A percentile compares a stretch with the other conserved stretches of the same genome.
phyloP scores from a whole-genome alignment of 2,329 filamentous ascomycete genomes.

The Hymenoscyphus linearis region DNA sequence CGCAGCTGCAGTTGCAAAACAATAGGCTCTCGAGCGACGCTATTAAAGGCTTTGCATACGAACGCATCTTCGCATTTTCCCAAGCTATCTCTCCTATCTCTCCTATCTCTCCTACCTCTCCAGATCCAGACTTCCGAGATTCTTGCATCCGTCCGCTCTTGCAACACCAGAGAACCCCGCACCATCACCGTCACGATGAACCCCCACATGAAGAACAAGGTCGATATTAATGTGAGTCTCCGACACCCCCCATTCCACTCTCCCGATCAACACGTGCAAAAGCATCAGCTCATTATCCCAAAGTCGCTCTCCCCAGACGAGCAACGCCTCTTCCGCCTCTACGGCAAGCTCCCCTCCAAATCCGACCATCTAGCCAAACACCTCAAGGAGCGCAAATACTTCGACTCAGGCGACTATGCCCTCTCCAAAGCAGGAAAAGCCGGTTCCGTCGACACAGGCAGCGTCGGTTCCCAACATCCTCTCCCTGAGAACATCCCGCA shows the following conservation, averaged over 20 bases:
- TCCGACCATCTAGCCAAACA: constrained; percentile 97
- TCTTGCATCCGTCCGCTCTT: not conserved
- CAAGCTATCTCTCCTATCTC: too few species aligned
- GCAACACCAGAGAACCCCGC: constrained; percentile 7
- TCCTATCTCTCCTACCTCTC: too few species aligned
- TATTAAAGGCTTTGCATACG: constrained; percentile 4
- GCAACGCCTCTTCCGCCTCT: constrained; percentile 92
- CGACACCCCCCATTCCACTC: not conserved
- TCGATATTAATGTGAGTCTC: constrained; percentile 82
- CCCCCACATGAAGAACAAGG: constrained; percentile 96
- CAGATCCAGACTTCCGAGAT: not conserved
- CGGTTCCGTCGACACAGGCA: constrained; percentile 86
- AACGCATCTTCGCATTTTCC: not conserved
- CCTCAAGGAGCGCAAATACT: constrained; percentile 98
- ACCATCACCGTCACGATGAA: constrained; percentile 60
- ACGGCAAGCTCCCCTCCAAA: constrained; percentile 95
- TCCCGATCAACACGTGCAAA: not conserved
- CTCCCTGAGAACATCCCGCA: constrained; percentile 94
- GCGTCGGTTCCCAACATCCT: constrained; percentile 90
- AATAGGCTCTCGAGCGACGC: constrained; percentile 11
- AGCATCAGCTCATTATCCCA: constrained; percentile 1
- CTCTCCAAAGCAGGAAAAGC: constrained; percentile 97
- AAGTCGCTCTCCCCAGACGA: constrained; percentile 91
- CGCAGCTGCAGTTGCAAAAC: constrained; percentile 11
- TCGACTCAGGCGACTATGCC: constrained; percentile 93